Conservation (phyloP, 176 grass and related monocot species). For the Alopecurus myosuroides region DNA sequence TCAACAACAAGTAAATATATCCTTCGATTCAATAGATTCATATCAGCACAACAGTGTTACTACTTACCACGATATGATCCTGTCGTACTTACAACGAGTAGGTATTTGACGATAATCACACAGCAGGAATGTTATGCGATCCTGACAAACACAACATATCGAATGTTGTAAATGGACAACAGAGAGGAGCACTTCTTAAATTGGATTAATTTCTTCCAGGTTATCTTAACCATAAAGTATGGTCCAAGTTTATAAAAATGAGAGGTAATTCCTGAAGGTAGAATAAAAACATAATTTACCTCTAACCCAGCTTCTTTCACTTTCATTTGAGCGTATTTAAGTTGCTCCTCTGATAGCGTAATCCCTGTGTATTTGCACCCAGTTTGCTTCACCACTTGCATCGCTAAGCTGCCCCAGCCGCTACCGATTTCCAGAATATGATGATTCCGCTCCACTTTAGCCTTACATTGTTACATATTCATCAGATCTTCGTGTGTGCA, state of each 20-base stretch:
- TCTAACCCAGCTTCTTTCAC: constrained; percentile 57
- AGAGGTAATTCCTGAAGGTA: background rate
- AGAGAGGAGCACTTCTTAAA: background rate
- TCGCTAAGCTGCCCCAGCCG: constrained; percentile 65
- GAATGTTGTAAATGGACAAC: background rate
- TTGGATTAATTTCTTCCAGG: background rate
- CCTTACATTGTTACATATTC: constrained; percentile 22
- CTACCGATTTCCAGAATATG: constrained; percentile 71
- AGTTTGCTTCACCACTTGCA: constrained; percentile 54
- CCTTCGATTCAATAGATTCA: background rate
- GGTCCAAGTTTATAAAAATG: background rate
- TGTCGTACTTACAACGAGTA: constrained; percentile 44
- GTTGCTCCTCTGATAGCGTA: constrained; percentile 57
- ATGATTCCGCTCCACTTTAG: constrained; percentile 48
- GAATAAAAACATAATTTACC: constrained; percentile 10
- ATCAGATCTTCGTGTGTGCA: background rate
- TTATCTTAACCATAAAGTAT: background rate
- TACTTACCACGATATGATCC: constrained; percentile 68
- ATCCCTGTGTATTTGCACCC: constrained; percentile 74
- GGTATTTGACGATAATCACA: constrained; percentile 69
- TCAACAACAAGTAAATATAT: background rate
- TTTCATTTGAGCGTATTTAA: constrained; percentile 47
- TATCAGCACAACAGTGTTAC: background rate
- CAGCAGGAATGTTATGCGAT: constrained; percentile 50
- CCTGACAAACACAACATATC: constrained; percentile 24